These are phyloP conservation scores for Mycena sp. DNA, from an alignment of 1,284 basidiomycete species.

Conservation along the genomic window DNA sequence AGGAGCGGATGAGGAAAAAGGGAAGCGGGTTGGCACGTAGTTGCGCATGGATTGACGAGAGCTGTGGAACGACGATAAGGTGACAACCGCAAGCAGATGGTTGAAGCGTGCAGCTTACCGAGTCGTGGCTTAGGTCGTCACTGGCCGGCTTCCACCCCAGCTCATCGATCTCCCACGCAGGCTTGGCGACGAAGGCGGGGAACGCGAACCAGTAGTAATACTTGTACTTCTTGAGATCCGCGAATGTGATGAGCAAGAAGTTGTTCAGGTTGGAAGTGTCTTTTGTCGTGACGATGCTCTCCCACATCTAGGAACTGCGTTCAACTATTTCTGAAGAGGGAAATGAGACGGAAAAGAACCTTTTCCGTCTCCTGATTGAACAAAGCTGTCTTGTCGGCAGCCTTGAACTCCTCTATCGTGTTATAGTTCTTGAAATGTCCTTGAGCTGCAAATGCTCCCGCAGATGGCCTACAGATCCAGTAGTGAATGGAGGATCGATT, in stretches of 20 bases:
- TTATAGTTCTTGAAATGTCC: constrained; percentile 94
- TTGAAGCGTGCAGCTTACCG: constrained; percentile 40
- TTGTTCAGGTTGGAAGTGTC: constrained; percentile 69
- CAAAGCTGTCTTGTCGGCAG: constrained; percentile 85
- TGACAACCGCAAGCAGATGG: neutral
- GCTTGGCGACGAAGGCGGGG: constrained; percentile 87
- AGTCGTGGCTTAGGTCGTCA: constrained; percentile 44
- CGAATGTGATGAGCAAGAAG: constrained; percentile 92
- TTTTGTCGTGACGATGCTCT: constrained; percentile 58
- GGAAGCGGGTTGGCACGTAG: constrained; percentile 53
- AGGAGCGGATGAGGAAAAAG: constrained; percentile 68
- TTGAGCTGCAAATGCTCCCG: constrained; percentile 29
- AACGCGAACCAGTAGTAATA: constrained; percentile 99
- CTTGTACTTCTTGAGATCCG: constrained; percentile 98
- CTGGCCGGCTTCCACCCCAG: constrained; percentile 63
- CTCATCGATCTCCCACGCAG: constrained; percentile 83
- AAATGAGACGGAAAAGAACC: constrained; percentile 48
- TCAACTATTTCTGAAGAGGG: constrained; percentile 5
- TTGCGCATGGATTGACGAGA: constrained; percentile 59
- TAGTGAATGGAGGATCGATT: constrained; percentile 11
- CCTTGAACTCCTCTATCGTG: constrained; percentile 96
- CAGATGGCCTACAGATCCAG: constrained; percentile 9
- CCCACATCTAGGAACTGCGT: constrained; percentile 68
- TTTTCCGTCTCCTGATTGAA: constrained; percentile 78
- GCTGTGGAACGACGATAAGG: constrained; percentile 43